Conservation (phyloP, 2,329 filamentous ascomycete genomes). For the Fusarium xyrophilum region DNA sequence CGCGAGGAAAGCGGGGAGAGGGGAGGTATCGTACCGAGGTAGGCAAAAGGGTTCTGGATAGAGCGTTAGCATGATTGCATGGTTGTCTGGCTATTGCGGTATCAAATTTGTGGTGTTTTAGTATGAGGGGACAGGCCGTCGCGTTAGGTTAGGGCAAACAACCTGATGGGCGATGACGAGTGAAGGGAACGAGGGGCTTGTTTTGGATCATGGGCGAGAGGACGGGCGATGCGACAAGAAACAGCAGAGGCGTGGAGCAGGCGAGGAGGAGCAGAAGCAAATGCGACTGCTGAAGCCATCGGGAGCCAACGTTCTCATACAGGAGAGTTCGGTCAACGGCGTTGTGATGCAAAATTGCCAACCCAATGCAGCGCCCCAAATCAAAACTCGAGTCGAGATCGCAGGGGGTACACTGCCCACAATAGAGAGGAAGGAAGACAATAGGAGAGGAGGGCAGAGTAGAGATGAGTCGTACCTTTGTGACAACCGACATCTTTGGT, state of each 20-base stretch:
- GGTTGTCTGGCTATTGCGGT: neutral
- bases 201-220: constrained; percentile 12
- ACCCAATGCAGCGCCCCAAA: neutral
- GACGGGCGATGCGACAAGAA: neutral
- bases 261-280: neutral
- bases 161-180: constrained; percentile 30
- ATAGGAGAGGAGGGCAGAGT: neutral
- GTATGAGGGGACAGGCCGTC: neutral
- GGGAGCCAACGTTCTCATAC: neutral
- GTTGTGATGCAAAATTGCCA: constrained; percentile 20
- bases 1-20: constrained; percentile 34
- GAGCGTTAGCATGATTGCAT: constrained; percentile 31
- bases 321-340: constrained; percentile 2
- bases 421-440: neutral
- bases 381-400: neutral
- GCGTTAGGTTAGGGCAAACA: constrained; percentile 35
- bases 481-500: constrained; percentile 66
- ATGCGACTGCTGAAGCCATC: constrained; percentile 20
- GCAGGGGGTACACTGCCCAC: constrained; percentile 1
- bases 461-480: constrained; percentile 56
- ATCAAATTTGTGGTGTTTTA: constrained; percentile 7
- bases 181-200: constrained; percentile 32
- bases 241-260: neutral
- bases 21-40: constrained; percentile 78
- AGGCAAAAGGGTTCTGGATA: constrained; percentile 92